phyloP scores from a whole-genome alignment of 805 yeast genomes.

The Kodamaea lidongshanica region DNA sequence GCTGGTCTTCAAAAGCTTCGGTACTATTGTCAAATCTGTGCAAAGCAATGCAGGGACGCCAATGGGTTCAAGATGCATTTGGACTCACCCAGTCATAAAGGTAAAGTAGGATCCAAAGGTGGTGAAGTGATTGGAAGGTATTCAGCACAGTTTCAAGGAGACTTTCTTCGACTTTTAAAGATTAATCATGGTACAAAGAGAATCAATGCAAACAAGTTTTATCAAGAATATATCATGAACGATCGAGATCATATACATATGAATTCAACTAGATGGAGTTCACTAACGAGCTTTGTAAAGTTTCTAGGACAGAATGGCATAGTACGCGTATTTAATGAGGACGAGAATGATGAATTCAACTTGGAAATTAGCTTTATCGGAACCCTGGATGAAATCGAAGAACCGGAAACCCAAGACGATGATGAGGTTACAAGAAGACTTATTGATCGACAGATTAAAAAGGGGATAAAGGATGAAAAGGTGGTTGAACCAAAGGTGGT shows the following conservation, averaged over 20 bases:
- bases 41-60: conserved; percentile 91
- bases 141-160: conserved; percentile 53
- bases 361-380: conserved; percentile 25
- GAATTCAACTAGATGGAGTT: conserved; percentile 79
- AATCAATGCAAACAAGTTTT: conserved; percentile 76
- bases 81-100: conserved; percentile 71
- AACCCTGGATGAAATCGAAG: conserved; percentile 33
- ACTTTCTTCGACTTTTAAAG: conserved; percentile 57
- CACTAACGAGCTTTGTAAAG: conserved; percentile 62
- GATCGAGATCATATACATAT: conserved; percentile 83
- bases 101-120: conserved; percentile 41
- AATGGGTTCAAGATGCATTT: conserved; percentile 92
- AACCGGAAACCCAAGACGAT: conserved; percentile 37
- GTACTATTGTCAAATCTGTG: conserved; percentile 88
- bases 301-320: conserved; percentile 52
- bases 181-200: conserved; percentile 75
- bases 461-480: conserved; percentile 25
- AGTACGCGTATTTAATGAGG: conserved; percentile 42
- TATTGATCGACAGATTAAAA: conserved; percentile 49
- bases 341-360: conserved; percentile 31
- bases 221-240: conserved; percentile 75
- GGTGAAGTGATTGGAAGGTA: conserved; percentile 50
- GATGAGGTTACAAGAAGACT: conserved; percentile 38
- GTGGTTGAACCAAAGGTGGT: too few relatives aligned
- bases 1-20: conserved; percentile 79